Conservation (phyloP, 2,329 filamentous ascomycete genomes). For the Coleophoma crateriformis region DNA sequence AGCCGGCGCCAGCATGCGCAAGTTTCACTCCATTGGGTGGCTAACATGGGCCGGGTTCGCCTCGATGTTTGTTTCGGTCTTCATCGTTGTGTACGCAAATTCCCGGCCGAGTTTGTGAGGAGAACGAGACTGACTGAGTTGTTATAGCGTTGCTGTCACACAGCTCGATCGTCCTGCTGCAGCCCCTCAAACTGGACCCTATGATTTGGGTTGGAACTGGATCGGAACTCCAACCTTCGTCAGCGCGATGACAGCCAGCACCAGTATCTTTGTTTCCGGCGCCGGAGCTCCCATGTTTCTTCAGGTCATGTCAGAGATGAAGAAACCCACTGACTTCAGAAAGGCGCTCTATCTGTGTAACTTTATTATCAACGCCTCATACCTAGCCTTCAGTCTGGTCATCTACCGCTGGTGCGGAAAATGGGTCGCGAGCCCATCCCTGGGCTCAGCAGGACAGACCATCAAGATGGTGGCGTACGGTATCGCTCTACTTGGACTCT, state of each 20-base stretch:
- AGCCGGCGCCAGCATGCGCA: slow-evolving; percentile 45
- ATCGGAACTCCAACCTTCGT: slow-evolving; percentile 52
- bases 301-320: slow-evolving; percentile 62
- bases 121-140: too few relatives aligned
- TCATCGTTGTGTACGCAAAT: slow-evolving; percentile 32
- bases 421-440: slow-evolving; percentile 56
- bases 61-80: slow-evolving; percentile 51
- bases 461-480: slow-evolving; percentile 59
- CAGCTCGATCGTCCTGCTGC: slow-evolving; percentile 51
- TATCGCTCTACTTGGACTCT: slow-evolving; percentile 45
- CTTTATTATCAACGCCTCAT: slow-evolving; percentile 49
- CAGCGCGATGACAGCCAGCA: slow-evolving; percentile 49
- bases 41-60: slow-evolving; percentile 55
- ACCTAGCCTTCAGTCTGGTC: slow-evolving; percentile 48
- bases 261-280: slow-evolving; percentile 54
- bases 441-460: slow-evolving; percentile 52
- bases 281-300: slow-evolving; percentile 56
- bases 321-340: slow-evolving; percentile 49
- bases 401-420: slow-evolving; percentile 53
- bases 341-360: slow-evolving; percentile 56
- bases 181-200: slow-evolving; percentile 52
- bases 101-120: too few relatives aligned
- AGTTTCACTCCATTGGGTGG: slow-evolving; percentile 56
- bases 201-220: slow-evolving; percentile 51
- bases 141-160: slow-evolving; percentile 43